Conservation (phyloP, 2,329 filamentous ascomycete genomes). For the Myrmaecium sp. region DNA sequence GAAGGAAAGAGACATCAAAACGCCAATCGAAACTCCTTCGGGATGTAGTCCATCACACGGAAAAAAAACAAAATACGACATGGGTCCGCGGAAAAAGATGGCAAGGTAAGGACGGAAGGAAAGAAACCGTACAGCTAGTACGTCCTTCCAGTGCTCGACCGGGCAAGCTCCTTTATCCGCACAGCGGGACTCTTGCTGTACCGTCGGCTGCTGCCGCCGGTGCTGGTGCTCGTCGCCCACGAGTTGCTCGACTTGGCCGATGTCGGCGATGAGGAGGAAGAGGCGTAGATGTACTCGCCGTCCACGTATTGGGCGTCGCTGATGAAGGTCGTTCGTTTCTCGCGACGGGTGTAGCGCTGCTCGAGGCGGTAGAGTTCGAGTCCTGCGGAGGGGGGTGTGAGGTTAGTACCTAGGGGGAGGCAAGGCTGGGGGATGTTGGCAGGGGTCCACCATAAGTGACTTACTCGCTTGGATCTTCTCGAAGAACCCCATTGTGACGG, state of each 20-base stretch:
- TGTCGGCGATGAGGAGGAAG: constrained; percentile 13
- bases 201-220: constrained; percentile 12
- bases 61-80: too few relatives aligned
- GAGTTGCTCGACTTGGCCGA: constrained; percentile 8
- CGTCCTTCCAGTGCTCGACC: constrained; percentile 12
- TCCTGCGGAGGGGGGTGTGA: constrained; percentile 24
- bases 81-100: too few relatives aligned
- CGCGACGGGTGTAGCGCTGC: constrained; percentile 82
- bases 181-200: constrained; percentile 19
- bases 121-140: too few relatives aligned
- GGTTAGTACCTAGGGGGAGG: not conserved
- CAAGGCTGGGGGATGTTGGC: too few relatives aligned
- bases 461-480: constrained; percentile 24
- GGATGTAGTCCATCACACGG: too few relatives aligned
- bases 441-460: constrained; percentile 6
- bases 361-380: constrained; percentile 90
- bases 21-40: too few relatives aligned
- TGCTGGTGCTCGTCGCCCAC: constrained; percentile 7
- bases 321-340: constrained; percentile 76
- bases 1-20: too few relatives aligned
- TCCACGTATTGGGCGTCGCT: constrained; percentile 86
- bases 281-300: constrained; percentile 74
- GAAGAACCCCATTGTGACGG: constrained; percentile 22
- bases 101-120: too few relatives aligned
- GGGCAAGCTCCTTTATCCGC: constrained; percentile 15